Percentiles rank a stretch among this genome's conserved stretches.
phyloP scores from a whole-genome alignment of 164 flowering plant genomes.

The Platanus orientalis region DNA sequence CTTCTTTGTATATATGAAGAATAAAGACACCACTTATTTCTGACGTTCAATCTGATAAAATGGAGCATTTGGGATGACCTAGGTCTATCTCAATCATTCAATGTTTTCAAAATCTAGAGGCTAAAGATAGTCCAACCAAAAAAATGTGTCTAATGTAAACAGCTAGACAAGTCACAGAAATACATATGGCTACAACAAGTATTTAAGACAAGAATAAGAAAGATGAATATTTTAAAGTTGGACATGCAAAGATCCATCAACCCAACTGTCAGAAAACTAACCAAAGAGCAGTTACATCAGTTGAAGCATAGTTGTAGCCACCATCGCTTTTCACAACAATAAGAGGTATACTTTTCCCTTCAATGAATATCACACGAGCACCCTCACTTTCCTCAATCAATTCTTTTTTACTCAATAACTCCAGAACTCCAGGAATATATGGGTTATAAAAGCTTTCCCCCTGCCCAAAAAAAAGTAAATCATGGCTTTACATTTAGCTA shows the following conservation, averaged over 20 bases:
- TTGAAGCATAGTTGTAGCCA: conserved; percentile 93
- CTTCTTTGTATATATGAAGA: too few species aligned
- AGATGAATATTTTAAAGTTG: background rate
- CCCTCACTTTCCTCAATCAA: conserved; percentile 88
- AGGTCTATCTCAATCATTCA: background rate
- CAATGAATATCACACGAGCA: conserved; percentile 79
- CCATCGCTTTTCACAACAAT: conserved; percentile 97
- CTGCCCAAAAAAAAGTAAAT: conserved; percentile 28
- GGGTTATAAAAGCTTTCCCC: conserved; percentile 98
- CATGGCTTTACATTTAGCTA: background rate
- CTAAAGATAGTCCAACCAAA: too few species aligned
- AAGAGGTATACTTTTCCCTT: conserved; percentile 77
- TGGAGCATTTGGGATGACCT: background rate
- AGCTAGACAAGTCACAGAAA: too few species aligned
- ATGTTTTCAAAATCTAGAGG: background rate
- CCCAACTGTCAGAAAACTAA: conserved; percentile 27
- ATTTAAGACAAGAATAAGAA: background rate
- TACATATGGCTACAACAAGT: background rate
- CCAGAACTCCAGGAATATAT: conserved; percentile 62
- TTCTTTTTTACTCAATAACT: conserved; percentile 43
- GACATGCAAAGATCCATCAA: background rate
- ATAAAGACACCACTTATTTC: too few species aligned
- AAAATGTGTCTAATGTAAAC: too few species aligned
- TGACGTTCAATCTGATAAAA: too few species aligned
- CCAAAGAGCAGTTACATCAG: conserved; percentile 95